Evolutionary conservation across 2,329 filamentous ascomycete genomes (phyloP).

Genomic region (Didymella segeticola): DNA sequence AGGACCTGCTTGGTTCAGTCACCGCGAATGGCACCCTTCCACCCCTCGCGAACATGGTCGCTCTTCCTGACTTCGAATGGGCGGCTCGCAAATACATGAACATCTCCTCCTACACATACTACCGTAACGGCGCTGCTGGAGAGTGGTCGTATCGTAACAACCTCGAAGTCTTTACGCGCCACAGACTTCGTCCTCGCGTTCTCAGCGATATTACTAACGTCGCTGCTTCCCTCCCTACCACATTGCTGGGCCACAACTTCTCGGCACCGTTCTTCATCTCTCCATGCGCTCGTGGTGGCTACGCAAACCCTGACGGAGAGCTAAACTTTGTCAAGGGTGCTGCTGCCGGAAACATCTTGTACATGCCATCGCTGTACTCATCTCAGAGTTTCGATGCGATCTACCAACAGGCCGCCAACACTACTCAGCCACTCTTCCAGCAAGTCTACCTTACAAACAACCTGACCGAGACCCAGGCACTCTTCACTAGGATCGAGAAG

Average conservation of each 20-base stretch:
- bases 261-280: conserved; percentile 63
- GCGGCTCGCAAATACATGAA: conserved; percentile 59
- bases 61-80: conserved; percentile 63
- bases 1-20: conserved; percentile 29
- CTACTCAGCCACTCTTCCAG: conserved; percentile 49
- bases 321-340: conserved; percentile 60
- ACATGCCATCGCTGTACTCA: conserved; percentile 53
- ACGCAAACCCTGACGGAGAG: conserved; percentile 57
- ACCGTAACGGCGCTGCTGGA: conserved; percentile 62
- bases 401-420: conserved; percentile 30
- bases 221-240: conserved; percentile 51
- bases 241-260: conserved; percentile 62
- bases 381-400: conserved; percentile 45
- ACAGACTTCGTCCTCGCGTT: conserved; percentile 57
- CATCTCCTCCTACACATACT: conserved; percentile 60
- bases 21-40: conserved; percentile 49
- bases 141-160: conserved; percentile 66
- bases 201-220: conserved; percentile 58
- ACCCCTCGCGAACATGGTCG: conserved; percentile 54
- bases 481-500: conserved; percentile 42
- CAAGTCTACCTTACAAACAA: conserved; percentile 50
- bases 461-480: conserved; percentile 36
- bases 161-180: conserved; percentile 61
- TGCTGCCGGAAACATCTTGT: conserved; percentile 57
- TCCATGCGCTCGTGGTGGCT: conserved; percentile 50